These are phyloP conservation scores for Triticum aestivum DNA, from an alignment of 176 grass and related monocot species.

Conservation along the genomic window IWGSC_CS_RefSeq_v2.1 NC_057813.1:724440661-724441160, in stretches of 20 bases:
- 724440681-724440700: too few relatives aligned
- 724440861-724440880: background rate
- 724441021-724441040: background rate
- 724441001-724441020: background rate
- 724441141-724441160: slow-evolving; percentile 1
- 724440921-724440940: too few relatives aligned
- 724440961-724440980: background rate
- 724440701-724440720: too few relatives aligned
- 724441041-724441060: background rate
- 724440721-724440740: too few relatives aligned
- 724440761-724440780: too few relatives aligned
- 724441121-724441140: slow-evolving; percentile 10
- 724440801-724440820: too few relatives aligned
- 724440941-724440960: too few relatives aligned
- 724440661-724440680: too few relatives aligned
- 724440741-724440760: too few relatives aligned
- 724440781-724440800: too few relatives aligned
- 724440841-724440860: background rate
- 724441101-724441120: slow-evolving; percentile 15
- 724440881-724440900: background rate
- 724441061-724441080: background rate
- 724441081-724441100: background rate
- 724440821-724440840: too few relatives aligned
- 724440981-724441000: background rate
- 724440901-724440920: too few relatives aligned